phyloP scores from a whole-genome alignment of 2,329 filamentous ascomycete species.

The Fusarium brevicatenulatum region DNA sequence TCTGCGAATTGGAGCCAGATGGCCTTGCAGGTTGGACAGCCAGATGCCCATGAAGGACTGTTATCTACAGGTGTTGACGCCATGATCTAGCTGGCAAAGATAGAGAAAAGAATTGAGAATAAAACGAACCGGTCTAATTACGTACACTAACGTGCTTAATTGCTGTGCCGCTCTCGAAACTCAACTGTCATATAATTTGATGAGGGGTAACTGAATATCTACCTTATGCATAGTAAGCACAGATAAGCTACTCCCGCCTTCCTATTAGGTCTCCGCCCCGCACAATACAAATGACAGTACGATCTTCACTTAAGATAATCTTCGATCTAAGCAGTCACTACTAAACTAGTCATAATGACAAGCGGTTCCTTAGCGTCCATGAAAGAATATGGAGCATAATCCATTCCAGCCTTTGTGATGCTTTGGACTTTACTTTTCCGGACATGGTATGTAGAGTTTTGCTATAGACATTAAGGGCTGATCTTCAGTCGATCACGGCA shows the following conservation, averaged over 20 bases:
- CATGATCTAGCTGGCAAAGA: background rate
- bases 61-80: no score
- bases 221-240: background rate
- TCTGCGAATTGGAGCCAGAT: background rate
- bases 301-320: no score
- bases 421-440: accelerated
- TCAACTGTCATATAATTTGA: background rate
- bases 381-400: no score
- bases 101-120: no score
- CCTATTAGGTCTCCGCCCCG: no score
- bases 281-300: background rate
- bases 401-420: no score
- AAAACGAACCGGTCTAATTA: background rate
- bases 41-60: background rate
- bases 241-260: background rate
- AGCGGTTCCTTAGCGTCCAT: no score
- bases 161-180: background rate
- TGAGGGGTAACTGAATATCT: background rate
- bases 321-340: no score
- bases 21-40: background rate
- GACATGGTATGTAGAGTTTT: background rate
- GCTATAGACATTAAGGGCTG: accelerated
- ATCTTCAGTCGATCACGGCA: background rate
- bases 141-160: accelerated
- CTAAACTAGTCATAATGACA: no score